Conservation (phyloP, 225 moss, liverwort and hornwort genomes). For the Marchantia polymorpha region DNA sequence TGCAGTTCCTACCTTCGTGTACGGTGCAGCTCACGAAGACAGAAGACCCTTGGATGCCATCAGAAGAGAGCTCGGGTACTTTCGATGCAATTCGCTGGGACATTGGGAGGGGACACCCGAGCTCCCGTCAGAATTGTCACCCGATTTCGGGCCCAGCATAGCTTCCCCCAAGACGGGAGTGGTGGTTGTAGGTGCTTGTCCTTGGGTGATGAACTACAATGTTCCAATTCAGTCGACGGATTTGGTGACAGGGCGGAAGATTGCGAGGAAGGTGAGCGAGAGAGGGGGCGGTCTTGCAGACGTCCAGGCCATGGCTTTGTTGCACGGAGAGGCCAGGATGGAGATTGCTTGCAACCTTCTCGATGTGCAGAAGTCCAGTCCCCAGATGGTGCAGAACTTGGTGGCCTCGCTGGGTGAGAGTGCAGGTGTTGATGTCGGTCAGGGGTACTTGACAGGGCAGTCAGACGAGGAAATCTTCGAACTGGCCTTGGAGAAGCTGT, state of each 20-base stretch:
- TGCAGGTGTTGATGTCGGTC: slow-evolving; percentile 42
- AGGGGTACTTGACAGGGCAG: slow-evolving; percentile 71
- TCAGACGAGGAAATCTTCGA: slow-evolving; percentile 56
- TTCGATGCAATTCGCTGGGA: slow-evolving; percentile 51
- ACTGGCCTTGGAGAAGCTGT: slow-evolving; percentile 46
- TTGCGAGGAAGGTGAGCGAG: slow-evolving; percentile 68
- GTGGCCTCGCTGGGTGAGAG: slow-evolving; percentile 48
- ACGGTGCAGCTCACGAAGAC: slow-evolving; percentile 66
- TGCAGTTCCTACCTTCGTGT: slow-evolving; percentile 90
- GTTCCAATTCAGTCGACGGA: slow-evolving; percentile 56
- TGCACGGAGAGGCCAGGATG: slow-evolving; percentile 59
- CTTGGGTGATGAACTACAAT: slow-evolving; percentile 98
- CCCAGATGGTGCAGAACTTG: slow-evolving; percentile 55
- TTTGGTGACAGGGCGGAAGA: slow-evolving; percentile 45
- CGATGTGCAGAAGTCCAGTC: slow-evolving; percentile 49
- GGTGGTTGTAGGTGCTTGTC: slow-evolving; percentile 77
- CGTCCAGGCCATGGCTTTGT: slow-evolving; percentile 92
- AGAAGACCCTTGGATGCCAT: slow-evolving; percentile 57
- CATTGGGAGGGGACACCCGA: slow-evolving; percentile 64
- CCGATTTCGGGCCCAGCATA: slow-evolving; percentile 67
- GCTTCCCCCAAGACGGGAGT: slow-evolving; percentile 66
- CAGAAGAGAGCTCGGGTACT: slow-evolving; percentile 79
- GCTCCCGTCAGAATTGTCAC: slow-evolving; percentile 45
- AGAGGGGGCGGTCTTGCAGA: slow-evolving; percentile 76
- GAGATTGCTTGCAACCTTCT: slow-evolving; percentile 94